Evolutionary conservation across 1,284 basidiomycete species (phyloP).

Genomic region (Marasmius sp.): DNA sequence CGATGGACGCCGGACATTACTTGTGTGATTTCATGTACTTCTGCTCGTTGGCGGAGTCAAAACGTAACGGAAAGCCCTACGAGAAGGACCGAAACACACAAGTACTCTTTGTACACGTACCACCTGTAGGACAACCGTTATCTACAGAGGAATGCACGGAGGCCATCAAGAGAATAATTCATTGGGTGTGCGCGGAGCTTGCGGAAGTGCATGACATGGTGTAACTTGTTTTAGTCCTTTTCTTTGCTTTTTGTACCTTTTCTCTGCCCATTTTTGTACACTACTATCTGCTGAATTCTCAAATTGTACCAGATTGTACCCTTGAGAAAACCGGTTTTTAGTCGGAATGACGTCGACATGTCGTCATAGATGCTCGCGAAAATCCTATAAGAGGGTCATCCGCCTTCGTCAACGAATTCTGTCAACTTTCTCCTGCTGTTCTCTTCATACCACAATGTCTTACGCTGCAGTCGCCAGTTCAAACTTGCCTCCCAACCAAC

Average conservation of each 20-base stretch:
- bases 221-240: background rate
- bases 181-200: conserved; percentile 48
- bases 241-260: background rate
- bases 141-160: conserved; percentile 65
- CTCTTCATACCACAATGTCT: conserved; percentile 43
- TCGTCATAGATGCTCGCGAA: conserved; percentile 1
- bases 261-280: background rate
- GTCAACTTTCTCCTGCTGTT: conserved; percentile 1
- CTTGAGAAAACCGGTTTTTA: background rate
- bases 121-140: conserved; percentile 62
- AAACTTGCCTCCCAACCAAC: conserved; percentile 56
- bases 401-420: background rate
- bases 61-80: conserved; percentile 50
- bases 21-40: conserved; percentile 77
- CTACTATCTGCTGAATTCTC: background rate
- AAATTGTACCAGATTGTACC: background rate
- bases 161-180: conserved; percentile 56
- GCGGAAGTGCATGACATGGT: conserved; percentile 11
- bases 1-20: conserved; percentile 75
- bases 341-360: background rate
- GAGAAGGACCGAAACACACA: conserved; percentile 55
- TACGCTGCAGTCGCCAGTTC: conserved; percentile 66
- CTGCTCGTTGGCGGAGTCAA: conserved; percentile 71
- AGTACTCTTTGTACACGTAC: conserved; percentile 73
- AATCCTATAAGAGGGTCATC: background rate